phyloP scores from a whole-genome alignment of 2,329 filamentous ascomycete genomes.

The Fusarium compactum region DNA sequence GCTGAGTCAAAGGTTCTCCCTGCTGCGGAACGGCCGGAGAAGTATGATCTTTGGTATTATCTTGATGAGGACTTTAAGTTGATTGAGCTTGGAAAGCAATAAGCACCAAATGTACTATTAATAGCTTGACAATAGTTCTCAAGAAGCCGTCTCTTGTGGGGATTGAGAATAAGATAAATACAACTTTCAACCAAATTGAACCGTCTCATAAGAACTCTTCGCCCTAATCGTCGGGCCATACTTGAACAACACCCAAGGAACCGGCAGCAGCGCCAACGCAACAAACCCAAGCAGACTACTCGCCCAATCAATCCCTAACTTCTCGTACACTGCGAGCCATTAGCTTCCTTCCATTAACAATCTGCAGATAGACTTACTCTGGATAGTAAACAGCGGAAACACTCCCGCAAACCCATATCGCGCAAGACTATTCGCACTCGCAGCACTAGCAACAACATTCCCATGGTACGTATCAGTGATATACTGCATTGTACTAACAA shows the following conservation, averaged over 20 bases:
- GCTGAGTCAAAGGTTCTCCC: constrained; percentile 47
- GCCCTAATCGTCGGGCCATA: constrained; percentile 54
- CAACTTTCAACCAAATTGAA: not conserved
- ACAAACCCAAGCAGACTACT: constrained; percentile 62
- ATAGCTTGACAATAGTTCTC: not conserved
- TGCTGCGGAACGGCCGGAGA: constrained; percentile 48
- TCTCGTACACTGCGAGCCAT: constrained; percentile 60
- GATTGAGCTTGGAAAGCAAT: constrained; percentile 44
- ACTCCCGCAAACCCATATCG: constrained; percentile 67
- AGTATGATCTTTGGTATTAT: constrained; percentile 56
- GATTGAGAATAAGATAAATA: not conserved
- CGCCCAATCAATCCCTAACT: constrained; percentile 61
- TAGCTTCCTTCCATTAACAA: no score
- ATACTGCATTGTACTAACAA: constrained; percentile 66
- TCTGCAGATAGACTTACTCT: constrained; percentile 55
- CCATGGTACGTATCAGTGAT: constrained; percentile 68
- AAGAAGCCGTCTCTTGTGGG: not conserved
- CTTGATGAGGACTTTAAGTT: constrained; percentile 51
- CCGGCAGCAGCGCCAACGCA: constrained; percentile 59
- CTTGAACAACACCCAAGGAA: constrained; percentile 66
- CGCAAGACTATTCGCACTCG: constrained; percentile 69
- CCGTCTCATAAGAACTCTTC: constrained; percentile 33
- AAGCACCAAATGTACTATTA: constrained; percentile 53
- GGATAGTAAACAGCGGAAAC: constrained; percentile 72
- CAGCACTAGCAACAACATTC: constrained; percentile 66